phyloP scores from a whole-genome alignment of 768 basidiomycete species.

The Suillus hirtellus region DNA sequence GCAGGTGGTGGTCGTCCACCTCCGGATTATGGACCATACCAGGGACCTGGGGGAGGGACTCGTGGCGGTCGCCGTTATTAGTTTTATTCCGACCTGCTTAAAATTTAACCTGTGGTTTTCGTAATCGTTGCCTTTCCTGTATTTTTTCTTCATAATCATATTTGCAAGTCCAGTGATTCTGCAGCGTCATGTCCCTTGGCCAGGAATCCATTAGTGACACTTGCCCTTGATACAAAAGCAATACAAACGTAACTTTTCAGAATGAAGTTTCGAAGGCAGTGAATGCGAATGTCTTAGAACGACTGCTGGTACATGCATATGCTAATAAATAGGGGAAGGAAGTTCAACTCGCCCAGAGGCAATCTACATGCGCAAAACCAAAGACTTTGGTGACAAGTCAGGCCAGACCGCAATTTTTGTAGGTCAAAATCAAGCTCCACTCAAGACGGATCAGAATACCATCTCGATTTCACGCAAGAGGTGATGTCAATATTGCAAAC shows the following conservation, averaged over 20 bases:
- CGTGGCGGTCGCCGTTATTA: slow-evolving; percentile 45
- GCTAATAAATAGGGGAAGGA: not conserved
- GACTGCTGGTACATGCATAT: not conserved
- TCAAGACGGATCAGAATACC: not conserved
- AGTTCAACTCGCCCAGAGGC: not conserved
- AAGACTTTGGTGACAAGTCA: not conserved
- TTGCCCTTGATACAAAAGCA: not conserved
- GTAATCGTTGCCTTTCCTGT: slow-evolving; percentile 5
- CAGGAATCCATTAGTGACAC: not conserved
- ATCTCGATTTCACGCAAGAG: not conserved
- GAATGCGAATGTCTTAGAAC: not conserved
- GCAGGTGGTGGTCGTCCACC: slow-evolving; percentile 66
- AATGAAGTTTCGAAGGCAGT: too few species aligned
- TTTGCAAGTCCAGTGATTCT: slow-evolving; percentile 8
- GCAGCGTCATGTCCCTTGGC: not conserved
- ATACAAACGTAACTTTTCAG: too few species aligned
- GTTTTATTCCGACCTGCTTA: slow-evolving; percentile 5
- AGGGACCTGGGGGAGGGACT: slow-evolving; percentile 57
- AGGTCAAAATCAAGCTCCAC: too few species aligned
- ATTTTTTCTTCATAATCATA: slow-evolving; percentile 9
- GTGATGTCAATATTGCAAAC: not conserved
- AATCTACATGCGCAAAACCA: not conserved
- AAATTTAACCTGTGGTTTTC: not conserved
- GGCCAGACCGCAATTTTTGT: too few species aligned
- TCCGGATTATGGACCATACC: slow-evolving; percentile 85